A percentile compares a stretch with the other conserved stretches of the same genome.
Conservation (phyloP, 129 eudicot species). For the Arctium minus region DNA sequence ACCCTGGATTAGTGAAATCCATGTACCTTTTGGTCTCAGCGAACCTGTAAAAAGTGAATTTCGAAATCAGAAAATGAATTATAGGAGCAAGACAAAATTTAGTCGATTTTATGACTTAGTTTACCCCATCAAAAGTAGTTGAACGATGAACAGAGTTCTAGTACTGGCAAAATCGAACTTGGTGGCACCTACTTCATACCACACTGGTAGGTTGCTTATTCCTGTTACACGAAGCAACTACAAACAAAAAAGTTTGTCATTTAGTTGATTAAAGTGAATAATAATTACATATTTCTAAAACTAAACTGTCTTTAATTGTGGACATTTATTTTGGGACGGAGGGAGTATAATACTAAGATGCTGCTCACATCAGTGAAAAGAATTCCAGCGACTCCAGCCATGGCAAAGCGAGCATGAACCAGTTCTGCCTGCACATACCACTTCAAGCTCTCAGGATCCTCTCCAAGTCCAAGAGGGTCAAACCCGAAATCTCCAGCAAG, state of each 20-base stretch:
- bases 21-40: slow-evolving; percentile 88
- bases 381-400: slow-evolving; percentile 99
- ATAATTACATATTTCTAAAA: not conserved
- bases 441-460: slow-evolving; percentile 82
- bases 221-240: slow-evolving; percentile 92
- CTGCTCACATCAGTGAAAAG: slow-evolving; percentile 80
- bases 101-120: not conserved
- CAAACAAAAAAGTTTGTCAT: slow-evolving; percentile 18
- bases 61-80: not conserved
- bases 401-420: slow-evolving; percentile 93
- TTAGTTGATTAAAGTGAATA: not conserved
- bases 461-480: slow-evolving; percentile 97
- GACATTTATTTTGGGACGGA: not conserved
- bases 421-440: slow-evolving; percentile 98
- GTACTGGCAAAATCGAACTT: slow-evolving; percentile 87
- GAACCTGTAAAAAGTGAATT: slow-evolving; percentile 43
- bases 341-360: not conserved
- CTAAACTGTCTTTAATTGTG: not conserved
- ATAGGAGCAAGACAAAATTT: not conserved
- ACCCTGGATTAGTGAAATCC: slow-evolving; percentile 81
- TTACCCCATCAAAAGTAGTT: slow-evolving; percentile 90
- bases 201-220: slow-evolving; percentile 69
- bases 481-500: slow-evolving; percentile 93
- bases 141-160: slow-evolving; percentile 68
- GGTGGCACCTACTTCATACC: slow-evolving; percentile 98